A percentile compares a stretch with the other conserved stretches of the same genome.
Evolutionary conservation across 495 filamentous ascomycete genomes (phyloP).

Genomic region (Talaromyces adpressus): DNA sequence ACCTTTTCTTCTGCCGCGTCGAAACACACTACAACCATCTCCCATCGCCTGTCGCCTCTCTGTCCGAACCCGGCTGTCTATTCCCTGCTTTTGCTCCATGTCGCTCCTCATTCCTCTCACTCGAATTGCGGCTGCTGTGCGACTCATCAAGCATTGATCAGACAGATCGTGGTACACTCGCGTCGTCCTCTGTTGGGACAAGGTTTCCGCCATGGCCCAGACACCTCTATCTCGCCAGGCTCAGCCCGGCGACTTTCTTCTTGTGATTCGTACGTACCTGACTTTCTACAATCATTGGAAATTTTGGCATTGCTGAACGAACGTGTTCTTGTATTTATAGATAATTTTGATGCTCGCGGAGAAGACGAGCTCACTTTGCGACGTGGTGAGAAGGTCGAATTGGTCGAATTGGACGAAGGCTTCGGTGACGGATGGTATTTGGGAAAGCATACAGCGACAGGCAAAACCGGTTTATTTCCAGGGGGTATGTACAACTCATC

Average conservation of each 20-base stretch:
- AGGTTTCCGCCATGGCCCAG: constrained; percentile 28
- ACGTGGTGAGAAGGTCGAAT: constrained; percentile 82
- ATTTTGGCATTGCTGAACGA: constrained; percentile 1
- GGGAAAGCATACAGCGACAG: constrained; percentile 69
- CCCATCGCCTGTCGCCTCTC: not conserved
- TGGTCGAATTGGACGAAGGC: constrained; percentile 93
- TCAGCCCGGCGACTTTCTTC: constrained; percentile 59
- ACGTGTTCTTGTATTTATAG: constrained; percentile 17
- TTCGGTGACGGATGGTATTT: constrained; percentile 98
- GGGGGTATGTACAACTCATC: constrained; percentile 52
- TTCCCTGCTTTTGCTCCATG: constrained; percentile 3
- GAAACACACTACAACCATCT: not conserved
- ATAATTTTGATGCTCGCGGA: constrained; percentile 86
- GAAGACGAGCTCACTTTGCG: constrained; percentile 84
- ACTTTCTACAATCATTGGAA: not conserved
- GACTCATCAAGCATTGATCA: not conserved
- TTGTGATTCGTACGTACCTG: constrained; percentile 68
- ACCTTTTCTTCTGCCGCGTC: not conserved
- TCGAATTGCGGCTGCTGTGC: constrained; percentile 1
- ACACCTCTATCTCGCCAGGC: constrained; percentile 34
- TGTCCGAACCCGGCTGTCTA: constrained; percentile 5
- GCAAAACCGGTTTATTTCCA: constrained; percentile 78
- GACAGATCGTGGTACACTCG: not conserved
- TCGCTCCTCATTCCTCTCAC: not conserved
- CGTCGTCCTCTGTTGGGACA: not conserved